Conservation (phyloP, 164 flowering plant genomes). For the Cinnamomum chago region DNA sequence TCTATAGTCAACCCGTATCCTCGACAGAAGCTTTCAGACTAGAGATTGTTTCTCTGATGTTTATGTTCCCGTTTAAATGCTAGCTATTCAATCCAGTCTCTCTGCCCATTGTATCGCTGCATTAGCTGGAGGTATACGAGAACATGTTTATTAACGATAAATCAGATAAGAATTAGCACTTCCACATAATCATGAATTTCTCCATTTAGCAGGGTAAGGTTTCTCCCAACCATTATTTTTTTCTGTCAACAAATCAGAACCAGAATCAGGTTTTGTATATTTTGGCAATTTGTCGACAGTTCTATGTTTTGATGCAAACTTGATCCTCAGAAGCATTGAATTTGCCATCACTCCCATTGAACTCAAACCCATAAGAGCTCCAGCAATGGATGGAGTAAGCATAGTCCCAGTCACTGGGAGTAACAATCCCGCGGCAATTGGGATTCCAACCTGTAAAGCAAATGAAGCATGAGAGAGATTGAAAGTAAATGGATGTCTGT, state of each 20-base stretch:
- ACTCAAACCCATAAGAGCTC: constrained; percentile 93
- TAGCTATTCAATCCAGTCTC: no score
- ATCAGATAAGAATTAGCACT: not conserved
- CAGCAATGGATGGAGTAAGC: constrained; percentile 94
- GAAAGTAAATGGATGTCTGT: no score
- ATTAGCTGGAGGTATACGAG: not conserved
- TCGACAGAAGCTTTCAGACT: no score
- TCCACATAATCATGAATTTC: constrained; percentile 4
- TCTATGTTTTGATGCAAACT: constrained; percentile 40
- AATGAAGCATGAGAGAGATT: not conserved
- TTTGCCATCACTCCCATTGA: constrained; percentile 88
- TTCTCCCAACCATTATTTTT: constrained; percentile 13
- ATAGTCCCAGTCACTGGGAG: constrained; percentile 83
- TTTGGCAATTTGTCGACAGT: constrained; percentile 16
- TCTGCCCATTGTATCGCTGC: not conserved
- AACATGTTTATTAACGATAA: not conserved
- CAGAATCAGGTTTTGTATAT: constrained; percentile 13
- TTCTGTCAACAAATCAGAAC: constrained; percentile 18
- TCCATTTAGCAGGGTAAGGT: constrained; percentile 7
- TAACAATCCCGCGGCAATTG: constrained; percentile 87
- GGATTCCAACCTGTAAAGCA: constrained; percentile 71
- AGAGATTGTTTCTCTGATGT: no score
- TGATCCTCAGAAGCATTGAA: constrained; percentile 70
- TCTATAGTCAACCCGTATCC: no score
- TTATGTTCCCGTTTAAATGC: no score